These are phyloP conservation scores for Deinandra increscens DNA, from an alignment of 129 eudicot genomes.

Conservation along the genomic window DNA sequence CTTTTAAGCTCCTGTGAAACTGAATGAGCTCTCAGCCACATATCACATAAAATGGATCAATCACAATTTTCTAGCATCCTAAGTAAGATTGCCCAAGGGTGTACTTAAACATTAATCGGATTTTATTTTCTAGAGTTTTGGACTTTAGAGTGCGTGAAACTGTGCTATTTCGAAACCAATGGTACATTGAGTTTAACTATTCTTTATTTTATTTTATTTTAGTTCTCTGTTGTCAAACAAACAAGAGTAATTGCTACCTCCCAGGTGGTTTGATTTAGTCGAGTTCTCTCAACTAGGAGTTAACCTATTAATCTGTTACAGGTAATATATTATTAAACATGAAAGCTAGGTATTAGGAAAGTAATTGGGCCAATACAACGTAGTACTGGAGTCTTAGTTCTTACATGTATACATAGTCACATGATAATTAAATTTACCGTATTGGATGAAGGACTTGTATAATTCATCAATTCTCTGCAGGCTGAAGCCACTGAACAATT, in stretches of 20 bases:
- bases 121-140: not conserved
- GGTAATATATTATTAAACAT: not conserved
- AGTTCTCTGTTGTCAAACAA: not conserved
- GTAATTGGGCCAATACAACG: not conserved
- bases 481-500: slow-evolving; percentile 30
- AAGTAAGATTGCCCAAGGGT: not conserved
- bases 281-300: not conserved
- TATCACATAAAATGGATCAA: not conserved
- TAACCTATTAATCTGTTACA: not conserved
- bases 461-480: slow-evolving; percentile 42
- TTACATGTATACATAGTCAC: not conserved
- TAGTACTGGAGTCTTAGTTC: not conserved
- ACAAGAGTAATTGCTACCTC: not conserved
- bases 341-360: not conserved
- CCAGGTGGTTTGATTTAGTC: not conserved
- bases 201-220: not conserved
- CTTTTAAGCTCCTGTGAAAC: not conserved
- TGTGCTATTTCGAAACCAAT: not conserved
- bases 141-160: not conserved
- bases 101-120: not conserved
- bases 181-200: not conserved
- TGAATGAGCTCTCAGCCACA: not conserved
- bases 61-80: not conserved
- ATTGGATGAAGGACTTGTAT: not conserved
- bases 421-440: not conserved